Evolutionary conservation across 2,329 filamentous ascomycete genomes (phyloP).

Genomic region (Alternaria alternata): DNA sequence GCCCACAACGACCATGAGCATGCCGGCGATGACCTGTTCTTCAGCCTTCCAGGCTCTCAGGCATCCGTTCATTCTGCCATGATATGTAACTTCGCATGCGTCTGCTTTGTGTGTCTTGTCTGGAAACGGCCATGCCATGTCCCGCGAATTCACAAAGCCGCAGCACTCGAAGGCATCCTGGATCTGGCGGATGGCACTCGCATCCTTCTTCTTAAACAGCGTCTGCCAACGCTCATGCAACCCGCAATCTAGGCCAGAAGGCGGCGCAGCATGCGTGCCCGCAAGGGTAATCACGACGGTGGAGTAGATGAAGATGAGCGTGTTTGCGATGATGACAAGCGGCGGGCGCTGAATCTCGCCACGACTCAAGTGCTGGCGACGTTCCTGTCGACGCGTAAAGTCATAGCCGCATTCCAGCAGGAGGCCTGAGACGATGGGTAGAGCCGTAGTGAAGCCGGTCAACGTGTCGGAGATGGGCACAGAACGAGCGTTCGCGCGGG

Average conservation of each 20-base stretch:
- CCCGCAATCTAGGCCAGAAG: conserved; percentile 58
- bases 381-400: conserved; percentile 45
- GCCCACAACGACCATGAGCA: conserved; percentile 61
- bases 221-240: conserved; percentile 65
- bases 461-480: conserved; percentile 55
- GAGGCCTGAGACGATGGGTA: conserved; percentile 55
- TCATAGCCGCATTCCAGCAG: conserved; percentile 52
- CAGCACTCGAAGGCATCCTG: conserved; percentile 74
- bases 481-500: conserved; percentile 44
- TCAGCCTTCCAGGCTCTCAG: conserved; percentile 64
- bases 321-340: conserved; percentile 51
- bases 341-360: conserved; percentile 46
- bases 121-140: conserved; percentile 71
- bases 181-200: conserved; percentile 62
- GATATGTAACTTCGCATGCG: conserved; percentile 59
- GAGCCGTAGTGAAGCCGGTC: conserved; percentile 52
- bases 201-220: conserved; percentile 63
- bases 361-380: conserved; percentile 37
- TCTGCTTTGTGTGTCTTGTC: conserved; percentile 38
- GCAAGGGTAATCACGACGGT: conserved; percentile 56
- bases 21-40: conserved; percentile 62
- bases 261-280: conserved; percentile 53
- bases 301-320: conserved; percentile 52
- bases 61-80: conserved; percentile 58
- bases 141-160: conserved; percentile 65